Evolutionary conservation across 1,139 yeast species (phyloP).

Genomic region (Pichia sp.): DNA sequence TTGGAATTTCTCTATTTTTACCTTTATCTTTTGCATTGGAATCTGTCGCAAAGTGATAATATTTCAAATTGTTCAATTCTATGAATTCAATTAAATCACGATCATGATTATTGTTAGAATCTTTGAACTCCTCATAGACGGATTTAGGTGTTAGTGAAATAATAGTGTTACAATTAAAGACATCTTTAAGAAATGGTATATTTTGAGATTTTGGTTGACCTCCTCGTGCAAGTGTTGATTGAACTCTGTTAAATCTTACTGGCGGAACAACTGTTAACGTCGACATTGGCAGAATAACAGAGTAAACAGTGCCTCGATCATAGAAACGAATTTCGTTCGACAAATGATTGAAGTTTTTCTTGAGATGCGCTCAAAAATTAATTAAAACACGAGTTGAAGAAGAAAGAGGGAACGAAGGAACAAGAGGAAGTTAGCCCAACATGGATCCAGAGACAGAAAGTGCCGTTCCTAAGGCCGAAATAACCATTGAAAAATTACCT

Average conservation of each 20-base stretch:
- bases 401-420: no score
- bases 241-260: slow-evolving; percentile 63
- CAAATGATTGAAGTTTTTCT: no score
- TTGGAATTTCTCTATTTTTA: slow-evolving; percentile 71
- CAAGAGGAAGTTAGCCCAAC: not conserved
- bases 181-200: slow-evolving; percentile 51
- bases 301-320: no score
- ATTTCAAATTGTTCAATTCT: slow-evolving; percentile 33
- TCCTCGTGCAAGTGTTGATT: slow-evolving; percentile 69
- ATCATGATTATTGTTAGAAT: slow-evolving; percentile 16
- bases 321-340: no score
- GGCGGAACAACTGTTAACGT: slow-evolving; percentile 57
- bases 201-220: slow-evolving; percentile 79
- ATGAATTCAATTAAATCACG: slow-evolving; percentile 43
- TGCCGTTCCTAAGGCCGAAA: slow-evolving; percentile 2
- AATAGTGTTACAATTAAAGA: slow-evolving; percentile 62
- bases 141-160: slow-evolving; percentile 79
- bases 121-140: slow-evolving; percentile 37
- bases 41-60: slow-evolving; percentile 62
- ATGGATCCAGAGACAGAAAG: slow-evolving; percentile 12
- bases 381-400: no score
- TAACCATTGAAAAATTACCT: slow-evolving; percentile 4
- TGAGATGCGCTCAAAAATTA: no score
- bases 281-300: slow-evolving; percentile 1
- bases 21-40: slow-evolving; percentile 49